Base-by-base conservation (phyloP, 495 filamentous ascomycete genomes). In the Aspergillus sclerotioniger region DNA sequence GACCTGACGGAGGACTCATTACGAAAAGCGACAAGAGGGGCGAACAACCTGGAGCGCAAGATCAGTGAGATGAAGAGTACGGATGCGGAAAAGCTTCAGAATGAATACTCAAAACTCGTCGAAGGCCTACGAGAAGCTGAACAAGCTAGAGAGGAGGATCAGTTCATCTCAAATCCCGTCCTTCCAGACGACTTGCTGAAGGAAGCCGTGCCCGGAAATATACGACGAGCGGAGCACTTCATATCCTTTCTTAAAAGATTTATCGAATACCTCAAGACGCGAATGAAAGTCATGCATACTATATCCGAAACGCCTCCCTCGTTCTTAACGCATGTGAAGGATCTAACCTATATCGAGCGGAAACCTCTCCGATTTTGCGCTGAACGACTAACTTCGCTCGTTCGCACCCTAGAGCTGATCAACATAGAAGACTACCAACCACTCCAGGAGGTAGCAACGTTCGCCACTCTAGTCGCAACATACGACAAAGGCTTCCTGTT, bases 391-490 rank as follows among this genome's bases (percentile, higher is more conserved):
- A 96, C 93, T 2, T 98, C 93, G 3, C 87, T 99, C 0, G 94
- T 98, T 17, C 84, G 95, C 50, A 98, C 95, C 0, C 83, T 99
- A 21, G 95, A 99, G 67, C 87, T 99, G 51, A 92, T 92, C 17
- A 96, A 96, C 61, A 96, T 99, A 51, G 95, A 98, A 74, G 95
- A 99, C 66, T 98, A 95, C 67, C 91, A 96, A 58, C 89, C 94
- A 6, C 82, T 99, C 0, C 95, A 99, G 78, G 93, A 99, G 78
- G 92, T 99, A 12, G 95, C 95, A 8, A 96, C 93, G 2, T 99
- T 99, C 69, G 95, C 95, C n/a, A 99, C 95, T 2, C 82, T 99
- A 0, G 92, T 94, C 32, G 89, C 94, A 44, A 99, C 95, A 2
- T 99, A 99, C 69, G 95, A 99, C 58, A 96, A 91, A 66, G 95